Base-by-base conservation (phyloP, 2,329 filamentous ascomycete species). In the Neofusicoccum kwambonambiense region DNA sequence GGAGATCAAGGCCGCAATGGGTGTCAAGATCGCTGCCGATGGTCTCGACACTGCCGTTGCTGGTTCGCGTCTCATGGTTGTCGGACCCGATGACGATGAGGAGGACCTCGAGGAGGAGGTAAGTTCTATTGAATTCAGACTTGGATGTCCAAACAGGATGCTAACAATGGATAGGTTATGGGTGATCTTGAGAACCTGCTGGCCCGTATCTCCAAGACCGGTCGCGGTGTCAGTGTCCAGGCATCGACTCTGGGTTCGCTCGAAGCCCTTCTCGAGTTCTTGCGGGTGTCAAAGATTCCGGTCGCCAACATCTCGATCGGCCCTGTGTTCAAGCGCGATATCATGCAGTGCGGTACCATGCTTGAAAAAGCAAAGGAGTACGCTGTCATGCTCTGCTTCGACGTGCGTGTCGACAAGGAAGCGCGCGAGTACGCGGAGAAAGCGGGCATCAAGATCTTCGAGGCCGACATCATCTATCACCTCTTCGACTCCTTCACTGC, bases 361-460 rank as follows among this genome's bases (percentile, higher is more conserved):
- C 78, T 98, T 73, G 95, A 99, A 80, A 98, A 97, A 82, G 86
- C 89, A 15, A 92, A 92, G 70, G 93, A 99, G 76, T 96, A 89
- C 71, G 95, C 95, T n/a, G 92, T 98, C 76, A 99, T 99, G 95
- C 88, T 99, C 58, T 98, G 95, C 78, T 99, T 99, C 85, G 96
- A 99, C 77, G 95, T 99, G 80, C 98, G 97, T 83, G 92, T 99
- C 15, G 95, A 99, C 81, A 98, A 97, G 79, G 95, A 99, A 76
- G 95, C 95, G 0, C 88, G 90, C 69, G 85, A 87, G 9, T 96
- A 98, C 72, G 95, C 95, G 11, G 92, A 97, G 17, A 93, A 98
- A 65, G 89, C 96, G 68, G 93, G 93, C 60, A 91, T 99, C 81
- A 98, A 96, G 84, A 91, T 99, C 72, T 99, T 99, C 83, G 96